These are phyloP conservation scores for Solanum corneliomulleri DNA, from an alignment of 257 asterid genomes.

Conservation along the genomic window DNA sequence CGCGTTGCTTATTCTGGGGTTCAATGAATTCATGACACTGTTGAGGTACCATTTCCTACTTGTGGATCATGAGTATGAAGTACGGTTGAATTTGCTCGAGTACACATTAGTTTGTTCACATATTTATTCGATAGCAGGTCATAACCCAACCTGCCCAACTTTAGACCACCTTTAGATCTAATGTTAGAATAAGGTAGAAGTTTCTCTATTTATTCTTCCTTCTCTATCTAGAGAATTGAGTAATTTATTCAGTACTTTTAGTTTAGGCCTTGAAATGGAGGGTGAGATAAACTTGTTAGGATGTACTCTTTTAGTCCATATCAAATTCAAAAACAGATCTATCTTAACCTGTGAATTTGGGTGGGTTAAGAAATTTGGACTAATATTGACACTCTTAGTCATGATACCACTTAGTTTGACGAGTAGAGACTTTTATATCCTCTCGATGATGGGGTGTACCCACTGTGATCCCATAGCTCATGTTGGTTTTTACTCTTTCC, in stretches of 20 bases:
- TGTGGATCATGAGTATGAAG: neutral
- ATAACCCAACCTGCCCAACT: neutral
- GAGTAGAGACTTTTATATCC: neutral
- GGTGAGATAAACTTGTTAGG: neutral
- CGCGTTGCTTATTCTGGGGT: conserved; percentile 80
- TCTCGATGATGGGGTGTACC: neutral
- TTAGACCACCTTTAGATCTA: neutral
- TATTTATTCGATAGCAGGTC: neutral
- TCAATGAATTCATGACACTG: conserved; percentile 95
- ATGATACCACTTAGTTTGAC: neutral
- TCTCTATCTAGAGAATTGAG: neutral
- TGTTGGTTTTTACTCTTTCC: conserved; percentile 16
- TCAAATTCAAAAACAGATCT: neutral
- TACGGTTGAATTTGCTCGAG: neutral
- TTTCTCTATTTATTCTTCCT: neutral
- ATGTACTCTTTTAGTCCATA: neutral
- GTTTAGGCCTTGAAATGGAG: neutral
- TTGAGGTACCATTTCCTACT: conserved; percentile 45
- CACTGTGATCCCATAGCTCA: neutral
- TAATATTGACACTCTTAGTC: neutral
- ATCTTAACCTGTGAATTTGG: neutral
- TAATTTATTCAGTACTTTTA: neutral
- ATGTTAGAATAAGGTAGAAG: neutral
- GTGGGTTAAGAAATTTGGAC: neutral
- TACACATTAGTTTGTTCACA: neutral